Conservation (phyloP, 257 asterid genomes). For the Solanum etuberosum region DNA sequence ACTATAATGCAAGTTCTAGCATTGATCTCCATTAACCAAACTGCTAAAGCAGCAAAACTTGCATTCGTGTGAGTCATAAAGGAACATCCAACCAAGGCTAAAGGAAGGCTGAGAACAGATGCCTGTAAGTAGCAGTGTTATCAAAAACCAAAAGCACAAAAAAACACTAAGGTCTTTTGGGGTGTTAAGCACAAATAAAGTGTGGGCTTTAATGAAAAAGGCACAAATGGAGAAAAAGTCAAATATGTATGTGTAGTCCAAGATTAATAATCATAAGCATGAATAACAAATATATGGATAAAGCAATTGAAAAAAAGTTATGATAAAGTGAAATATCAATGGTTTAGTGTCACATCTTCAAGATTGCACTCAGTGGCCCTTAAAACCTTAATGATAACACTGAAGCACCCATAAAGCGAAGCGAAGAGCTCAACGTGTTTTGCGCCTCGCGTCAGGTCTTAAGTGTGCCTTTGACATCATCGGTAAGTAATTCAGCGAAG, state of each 20-base stretch:
- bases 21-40: not conserved
- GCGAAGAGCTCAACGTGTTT: not conserved
- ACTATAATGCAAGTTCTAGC: not conserved
- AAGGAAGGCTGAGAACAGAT: not conserved
- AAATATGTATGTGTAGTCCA: not conserved
- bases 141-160: not conserved
- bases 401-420: not conserved
- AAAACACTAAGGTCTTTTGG: not conserved
- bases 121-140: not conserved
- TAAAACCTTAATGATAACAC: not conserved
- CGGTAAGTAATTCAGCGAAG: not conserved
- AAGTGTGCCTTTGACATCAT: not conserved
- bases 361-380: not conserved
- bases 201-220: not conserved
- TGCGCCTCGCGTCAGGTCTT: not conserved
- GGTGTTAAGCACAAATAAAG: not conserved
- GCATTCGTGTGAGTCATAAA: not conserved
- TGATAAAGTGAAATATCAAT: not conserved
- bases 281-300: not conserved
- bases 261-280: not conserved
- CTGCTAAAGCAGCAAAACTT: not conserved
- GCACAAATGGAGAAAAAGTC: not conserved
- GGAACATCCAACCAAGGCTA: not conserved
- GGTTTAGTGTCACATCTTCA: not conserved
- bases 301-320: not conserved